Evolutionary conservation across 1,284 basidiomycete genomes (phyloP).

Genomic region (Trichosporon sp.): DNA sequence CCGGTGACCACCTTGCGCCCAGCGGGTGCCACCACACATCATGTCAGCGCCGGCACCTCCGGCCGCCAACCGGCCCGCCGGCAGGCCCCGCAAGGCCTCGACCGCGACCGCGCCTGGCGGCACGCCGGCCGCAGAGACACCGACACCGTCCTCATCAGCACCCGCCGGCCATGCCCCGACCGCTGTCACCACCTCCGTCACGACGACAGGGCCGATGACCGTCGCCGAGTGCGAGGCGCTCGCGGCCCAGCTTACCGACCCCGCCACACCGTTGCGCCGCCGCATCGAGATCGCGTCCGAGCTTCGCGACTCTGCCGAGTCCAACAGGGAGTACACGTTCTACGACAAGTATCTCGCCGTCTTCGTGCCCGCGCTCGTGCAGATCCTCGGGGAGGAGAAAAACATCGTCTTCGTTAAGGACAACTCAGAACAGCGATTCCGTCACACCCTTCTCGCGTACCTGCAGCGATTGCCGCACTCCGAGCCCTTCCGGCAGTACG

Average conservation of each 20-base stretch:
- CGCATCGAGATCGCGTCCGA: slow-evolving; percentile 58
- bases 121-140: slow-evolving; percentile 28
- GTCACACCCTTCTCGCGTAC: slow-evolving; percentile 78
- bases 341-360: slow-evolving; percentile 60
- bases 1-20: background rate
- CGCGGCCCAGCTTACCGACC: slow-evolving; percentile 39
- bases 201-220: slow-evolving; percentile 36
- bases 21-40: slow-evolving; percentile 1
- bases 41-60: slow-evolving; percentile 12
- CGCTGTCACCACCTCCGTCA: slow-evolving; percentile 23
- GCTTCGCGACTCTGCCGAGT: slow-evolving; percentile 81
- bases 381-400: slow-evolving; percentile 71
- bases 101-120: slow-evolving; percentile 26
- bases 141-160: slow-evolving; percentile 31
- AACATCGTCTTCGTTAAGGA: slow-evolving; percentile 69
- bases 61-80: slow-evolving; percentile 6
- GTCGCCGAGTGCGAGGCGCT: slow-evolving; percentile 43
- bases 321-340: slow-evolving; percentile 69
- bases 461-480: slow-evolving; percentile 80
- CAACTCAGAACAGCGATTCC: slow-evolving; percentile 71
- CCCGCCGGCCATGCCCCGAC: slow-evolving; percentile 11
- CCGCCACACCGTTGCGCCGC: slow-evolving; percentile 23
- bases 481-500: slow-evolving; percentile 70
- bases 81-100: slow-evolving; percentile 41
- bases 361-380: slow-evolving; percentile 70